Evolutionary conservation across 2,329 filamentous ascomycete genomes (phyloP).

Genomic region (Alternaria burnsii): DNA sequence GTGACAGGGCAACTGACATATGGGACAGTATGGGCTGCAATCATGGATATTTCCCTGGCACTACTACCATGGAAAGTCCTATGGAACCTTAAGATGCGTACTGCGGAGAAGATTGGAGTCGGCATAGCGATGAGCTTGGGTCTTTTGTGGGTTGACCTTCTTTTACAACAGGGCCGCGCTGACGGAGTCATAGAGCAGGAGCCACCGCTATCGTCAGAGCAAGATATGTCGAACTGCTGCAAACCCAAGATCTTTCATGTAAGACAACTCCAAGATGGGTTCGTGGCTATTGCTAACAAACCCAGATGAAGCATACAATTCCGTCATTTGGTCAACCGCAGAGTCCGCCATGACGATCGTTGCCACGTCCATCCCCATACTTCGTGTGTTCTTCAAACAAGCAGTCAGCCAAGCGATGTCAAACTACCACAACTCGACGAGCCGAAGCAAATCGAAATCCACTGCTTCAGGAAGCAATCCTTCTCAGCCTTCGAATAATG

Average conservation of each 20-base stretch:
- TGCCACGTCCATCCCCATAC: conserved; percentile 13
- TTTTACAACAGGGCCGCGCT: background rate
- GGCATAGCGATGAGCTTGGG: conserved; percentile 22
- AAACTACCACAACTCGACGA: conserved; percentile 1
- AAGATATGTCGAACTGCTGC: conserved; percentile 2
- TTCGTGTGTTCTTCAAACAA: conserved; percentile 14
- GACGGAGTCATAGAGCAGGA: conserved; percentile 3
- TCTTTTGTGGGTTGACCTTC: conserved; percentile 10
- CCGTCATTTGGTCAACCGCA: conserved; percentile 12
- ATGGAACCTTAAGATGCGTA: conserved; percentile 19
- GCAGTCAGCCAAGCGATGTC: background rate
- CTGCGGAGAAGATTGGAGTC: conserved; percentile 22
- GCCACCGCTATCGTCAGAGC: conserved; percentile 4
- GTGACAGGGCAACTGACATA: conserved; percentile 6
- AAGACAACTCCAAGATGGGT: background rate
- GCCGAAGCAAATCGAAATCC: background rate
- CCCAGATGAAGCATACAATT: conserved; percentile 11
- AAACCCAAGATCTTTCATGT: conserved; percentile 7
- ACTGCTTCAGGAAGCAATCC: background rate
- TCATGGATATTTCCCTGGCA: conserved; percentile 23
- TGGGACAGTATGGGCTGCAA: conserved; percentile 18
- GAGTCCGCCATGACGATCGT: conserved; percentile 10
- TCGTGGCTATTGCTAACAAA: background rate
- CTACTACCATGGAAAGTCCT: conserved; percentile 19
- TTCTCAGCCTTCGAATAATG: conserved; percentile 1